Evolutionary conservation across 768 basidiomycete genomes (phyloP).

Genomic region (Myochromella boudieri): DNA sequence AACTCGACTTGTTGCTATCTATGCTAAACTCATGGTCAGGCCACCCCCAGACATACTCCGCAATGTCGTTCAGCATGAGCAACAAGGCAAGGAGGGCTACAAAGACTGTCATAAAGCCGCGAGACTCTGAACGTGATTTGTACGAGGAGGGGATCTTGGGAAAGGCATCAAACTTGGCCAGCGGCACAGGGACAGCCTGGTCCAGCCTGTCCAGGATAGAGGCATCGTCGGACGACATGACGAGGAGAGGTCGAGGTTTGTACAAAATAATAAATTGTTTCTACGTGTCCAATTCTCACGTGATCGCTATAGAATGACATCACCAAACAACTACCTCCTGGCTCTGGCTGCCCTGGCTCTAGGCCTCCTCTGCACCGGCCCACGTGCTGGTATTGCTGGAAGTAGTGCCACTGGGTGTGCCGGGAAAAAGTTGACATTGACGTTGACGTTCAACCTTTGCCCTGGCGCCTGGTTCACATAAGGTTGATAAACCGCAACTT

Average conservation of each 20-base stretch:
- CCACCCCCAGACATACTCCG: constrained; percentile 94
- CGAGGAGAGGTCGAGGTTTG: too few relatives aligned
- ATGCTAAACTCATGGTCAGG: constrained; percentile 88
- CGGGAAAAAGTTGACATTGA: neutral
- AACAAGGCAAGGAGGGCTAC: constrained; percentile 65
- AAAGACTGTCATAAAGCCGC: constrained; percentile 82
- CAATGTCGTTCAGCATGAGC: constrained; percentile 84
- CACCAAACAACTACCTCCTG: too few relatives aligned
- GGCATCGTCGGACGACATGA: constrained; percentile 25
- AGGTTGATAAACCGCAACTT: neutral
- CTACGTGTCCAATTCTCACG: too few relatives aligned
- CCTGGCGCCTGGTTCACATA: too few relatives aligned
- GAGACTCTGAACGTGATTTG: constrained; percentile 73
- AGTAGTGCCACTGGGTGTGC: too few relatives aligned
- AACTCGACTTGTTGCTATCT: constrained; percentile 59
- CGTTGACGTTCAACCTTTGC: neutral
- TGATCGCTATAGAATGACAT: too few relatives aligned
- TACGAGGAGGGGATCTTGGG: constrained; percentile 83
- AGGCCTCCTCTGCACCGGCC: too few relatives aligned
- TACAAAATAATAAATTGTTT: too few relatives aligned
- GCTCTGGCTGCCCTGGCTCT: too few relatives aligned
- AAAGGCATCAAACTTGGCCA: constrained; percentile 83
- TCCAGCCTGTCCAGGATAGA: constrained; percentile 65
- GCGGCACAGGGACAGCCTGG: constrained; percentile 53
- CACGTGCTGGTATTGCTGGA: too few relatives aligned